Percentiles rank a stretch among this genome's conserved stretches.
phyloP scores from a whole-genome alignment of 352 stramenopile species.

The Globisporangium spinosum region DNA sequence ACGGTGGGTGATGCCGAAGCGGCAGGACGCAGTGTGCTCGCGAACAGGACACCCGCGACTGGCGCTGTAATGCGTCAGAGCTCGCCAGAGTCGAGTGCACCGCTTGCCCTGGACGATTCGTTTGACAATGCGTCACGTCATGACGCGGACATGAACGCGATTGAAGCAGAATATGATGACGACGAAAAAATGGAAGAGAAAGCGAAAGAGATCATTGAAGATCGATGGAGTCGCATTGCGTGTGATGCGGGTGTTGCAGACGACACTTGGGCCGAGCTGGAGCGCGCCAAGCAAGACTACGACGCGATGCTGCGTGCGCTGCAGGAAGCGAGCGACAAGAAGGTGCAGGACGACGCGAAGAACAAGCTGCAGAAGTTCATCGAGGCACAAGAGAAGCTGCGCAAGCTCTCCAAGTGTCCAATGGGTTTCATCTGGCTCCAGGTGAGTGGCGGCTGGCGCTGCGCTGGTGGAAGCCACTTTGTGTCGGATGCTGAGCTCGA shows the following conservation, averaged over 20 bases:
- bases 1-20: conserved; percentile 35
- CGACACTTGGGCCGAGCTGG: conserved; percentile 61
- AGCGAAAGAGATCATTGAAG: conserved; percentile 10
- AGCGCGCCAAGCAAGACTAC: conserved; percentile 55
- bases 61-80: conserved; percentile 27
- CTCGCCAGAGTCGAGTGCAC: background rate
- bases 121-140: conserved; percentile 5
- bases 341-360: conserved; percentile 20
- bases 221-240: conserved; percentile 15
- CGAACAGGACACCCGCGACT: conserved; percentile 35
- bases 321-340: conserved; percentile 13
- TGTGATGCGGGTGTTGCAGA: conserved; percentile 61
- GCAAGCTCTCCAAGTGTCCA: conserved; percentile 57
- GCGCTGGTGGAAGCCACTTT: conserved; percentile 67
- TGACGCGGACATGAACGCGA: background rate
- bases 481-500: conserved; percentile 67
- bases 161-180: conserved; percentile 16
- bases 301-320: conserved; percentile 31
- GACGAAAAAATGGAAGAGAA: conserved; percentile 20
- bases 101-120: conserved; percentile 10
- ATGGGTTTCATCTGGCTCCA: conserved; percentile 67
- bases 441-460: conserved; percentile 64
- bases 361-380: conserved; percentile 31
- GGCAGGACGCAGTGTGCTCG: conserved; percentile 34
- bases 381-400: conserved; percentile 55